These are phyloP conservation scores for Furcasterigmium furcatum DNA, from an alignment of 2,329 filamentous ascomycete species.

Conservation along the genomic window DNA sequence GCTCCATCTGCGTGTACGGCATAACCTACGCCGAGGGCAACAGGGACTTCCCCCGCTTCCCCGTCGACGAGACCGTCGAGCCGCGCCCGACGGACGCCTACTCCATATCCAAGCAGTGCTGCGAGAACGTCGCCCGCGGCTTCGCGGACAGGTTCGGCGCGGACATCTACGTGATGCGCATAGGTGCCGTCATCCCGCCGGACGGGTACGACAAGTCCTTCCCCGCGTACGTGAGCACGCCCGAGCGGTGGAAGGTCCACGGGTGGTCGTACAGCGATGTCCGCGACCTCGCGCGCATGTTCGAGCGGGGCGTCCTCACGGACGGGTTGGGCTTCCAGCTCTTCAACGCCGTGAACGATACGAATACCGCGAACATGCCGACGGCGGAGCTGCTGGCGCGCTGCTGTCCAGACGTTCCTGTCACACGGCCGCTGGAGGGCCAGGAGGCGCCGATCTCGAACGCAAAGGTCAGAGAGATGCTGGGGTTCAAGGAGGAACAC, in stretches of 20 bases:
- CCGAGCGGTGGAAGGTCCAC: constrained; percentile 49
- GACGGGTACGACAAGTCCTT: constrained; percentile 57
- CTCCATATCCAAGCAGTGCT: constrained; percentile 56
- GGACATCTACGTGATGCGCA: constrained; percentile 59
- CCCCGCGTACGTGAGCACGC: constrained; percentile 43
- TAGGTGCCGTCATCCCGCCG: constrained; percentile 60
- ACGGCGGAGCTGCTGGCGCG: constrained; percentile 50
- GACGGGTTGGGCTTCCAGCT: constrained; percentile 58
- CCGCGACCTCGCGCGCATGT: constrained; percentile 59
- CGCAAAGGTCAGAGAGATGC: constrained; percentile 52
- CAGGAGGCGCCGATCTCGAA: constrained; percentile 60
- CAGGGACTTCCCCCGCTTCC: constrained; percentile 47
- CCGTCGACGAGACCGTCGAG: constrained; percentile 56
- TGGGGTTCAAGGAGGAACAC: constrained; percentile 58
- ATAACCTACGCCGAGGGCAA: constrained; percentile 60
- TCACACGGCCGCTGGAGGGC: constrained; percentile 51
- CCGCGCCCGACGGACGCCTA: constrained; percentile 60
- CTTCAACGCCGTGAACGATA: constrained; percentile 63
- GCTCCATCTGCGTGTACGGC: constrained; percentile 57
- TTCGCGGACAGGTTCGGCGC: constrained; percentile 52
- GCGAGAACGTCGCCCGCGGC: constrained; percentile 52
- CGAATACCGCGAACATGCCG: constrained; percentile 50
- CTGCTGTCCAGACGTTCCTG: constrained; percentile 41
- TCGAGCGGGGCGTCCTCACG: constrained; percentile 47
- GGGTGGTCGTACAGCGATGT: constrained; percentile 64